Base-by-base conservation (phyloP, 495 filamentous ascomycete genomes). In the Bacidia rubella region DNA sequence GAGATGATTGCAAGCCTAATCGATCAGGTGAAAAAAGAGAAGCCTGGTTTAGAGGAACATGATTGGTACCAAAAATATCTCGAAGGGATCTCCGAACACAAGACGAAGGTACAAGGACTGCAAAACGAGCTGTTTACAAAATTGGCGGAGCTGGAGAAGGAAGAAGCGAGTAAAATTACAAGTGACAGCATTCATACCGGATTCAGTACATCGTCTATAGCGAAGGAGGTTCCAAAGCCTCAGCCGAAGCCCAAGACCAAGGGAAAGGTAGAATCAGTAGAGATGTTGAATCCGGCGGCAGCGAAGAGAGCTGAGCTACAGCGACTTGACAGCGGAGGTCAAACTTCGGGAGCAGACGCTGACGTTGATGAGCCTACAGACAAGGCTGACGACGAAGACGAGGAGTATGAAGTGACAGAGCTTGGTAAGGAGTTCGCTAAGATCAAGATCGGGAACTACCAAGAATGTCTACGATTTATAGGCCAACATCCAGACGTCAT, bases 1-100 rank as follows among this genome's bases (percentile, higher is more conserved):
- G 84, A 88, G 69, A 97, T 98, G 92, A 89, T 97, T 84, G 84
- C 86, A 25, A 77, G 81, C 3, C 59, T 98, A 56, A 76, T 96
- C 5, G 92, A 98, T 60, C 86, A 95, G 63, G 89, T 97, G 24
- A 97, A 96, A 71, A 85, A 85, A 65, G 81, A 87, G 40, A 74
- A 95, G 12, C 15, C 9, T 7, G 41, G 19, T 22, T 9, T n/a
- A 22, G 74, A 75, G 11, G 70, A 69, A 2, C 68, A 79, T 27
- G 77, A 83, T 55, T 70, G 83, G 27, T 83, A 82, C 57, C 69
- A 78, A 24, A 81, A 71, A 45, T 95, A 90, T 69, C 69, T 88
- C 23, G 73, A 77, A 24, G 88, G 89, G 51, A 74, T 97, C 47
- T 74, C 76, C 51, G 74, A 70, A 44, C 93, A 98, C 64, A 71